These are phyloP conservation scores for Vigna nakashimae DNA, from an alignment of 306 rosid species.

Conservation along the genomic window DNA sequence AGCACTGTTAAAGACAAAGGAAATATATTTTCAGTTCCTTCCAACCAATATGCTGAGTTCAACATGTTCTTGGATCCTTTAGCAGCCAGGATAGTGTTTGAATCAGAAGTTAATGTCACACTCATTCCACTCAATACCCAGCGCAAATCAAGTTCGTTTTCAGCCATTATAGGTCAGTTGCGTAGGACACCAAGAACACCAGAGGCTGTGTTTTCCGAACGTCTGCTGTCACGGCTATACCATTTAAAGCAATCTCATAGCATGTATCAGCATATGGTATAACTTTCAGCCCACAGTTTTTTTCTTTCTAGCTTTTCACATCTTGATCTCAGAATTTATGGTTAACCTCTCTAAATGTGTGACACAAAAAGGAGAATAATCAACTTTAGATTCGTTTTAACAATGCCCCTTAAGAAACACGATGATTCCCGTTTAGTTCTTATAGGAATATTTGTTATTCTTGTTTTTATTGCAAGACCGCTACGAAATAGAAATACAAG, in stretches of 20 bases:
- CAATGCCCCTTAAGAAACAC: background rate
- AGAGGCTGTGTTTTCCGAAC: constrained; percentile 60
- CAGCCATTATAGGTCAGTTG: constrained; percentile 46
- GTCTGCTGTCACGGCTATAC: constrained; percentile 61
- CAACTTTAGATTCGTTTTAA: background rate
- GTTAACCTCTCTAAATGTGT: background rate
- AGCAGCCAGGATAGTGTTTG: constrained; percentile 78
- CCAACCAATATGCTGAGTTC: constrained; percentile 81
- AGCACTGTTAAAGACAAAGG: constrained; percentile 60
- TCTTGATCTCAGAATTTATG: background rate
- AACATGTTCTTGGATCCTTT: constrained; percentile 87
- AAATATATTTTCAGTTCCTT: constrained; percentile 71
- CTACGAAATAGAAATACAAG: too few species aligned
- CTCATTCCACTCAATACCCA: constrained; percentile 78
- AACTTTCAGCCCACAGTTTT: constrained; percentile 11
- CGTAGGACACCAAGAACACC: constrained; percentile 53
- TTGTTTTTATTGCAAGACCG: too few species aligned
- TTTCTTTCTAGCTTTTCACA: background rate
- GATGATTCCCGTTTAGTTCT: too few species aligned
- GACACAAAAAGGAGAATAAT: background rate
- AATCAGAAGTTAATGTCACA: constrained; percentile 64
- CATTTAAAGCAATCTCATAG: constrained; percentile 54
- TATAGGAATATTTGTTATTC: too few species aligned
- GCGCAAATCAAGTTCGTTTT: constrained; percentile 58
- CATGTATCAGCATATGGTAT: constrained; percentile 82